Conservation (phyloP, 2,329 filamentous ascomycete species). For the Trichoderma sp. region DNA sequence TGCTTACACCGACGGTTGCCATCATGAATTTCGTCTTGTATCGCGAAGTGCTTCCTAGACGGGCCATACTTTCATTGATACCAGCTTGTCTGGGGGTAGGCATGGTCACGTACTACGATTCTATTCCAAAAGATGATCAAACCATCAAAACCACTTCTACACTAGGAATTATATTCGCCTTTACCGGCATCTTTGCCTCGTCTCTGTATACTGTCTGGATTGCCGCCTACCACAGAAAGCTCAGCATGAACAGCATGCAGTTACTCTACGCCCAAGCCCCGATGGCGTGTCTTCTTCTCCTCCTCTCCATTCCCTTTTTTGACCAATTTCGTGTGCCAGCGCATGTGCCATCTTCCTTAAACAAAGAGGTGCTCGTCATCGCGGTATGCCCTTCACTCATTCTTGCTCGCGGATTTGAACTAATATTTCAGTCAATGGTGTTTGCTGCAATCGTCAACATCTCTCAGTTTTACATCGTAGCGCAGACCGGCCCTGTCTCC, state of each 20-base stretch:
- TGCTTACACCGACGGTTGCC: slow-evolving; percentile 68
- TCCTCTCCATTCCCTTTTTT: slow-evolving; percentile 68
- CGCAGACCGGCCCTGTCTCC: slow-evolving; percentile 64
- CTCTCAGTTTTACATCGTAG: slow-evolving; percentile 65
- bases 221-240: slow-evolving; percentile 65
- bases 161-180: slow-evolving; percentile 66
- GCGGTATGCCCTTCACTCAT: slow-evolving; percentile 48
- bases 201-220: slow-evolving; percentile 73
- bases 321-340: slow-evolving; percentile 60
- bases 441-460: slow-evolving; percentile 69
- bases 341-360: background rate
- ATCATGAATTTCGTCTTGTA: slow-evolving; percentile 68
- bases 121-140: slow-evolving; percentile 52
- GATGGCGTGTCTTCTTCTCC: slow-evolving; percentile 62
- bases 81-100: slow-evolving; percentile 68
- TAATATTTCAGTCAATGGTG: slow-evolving; percentile 56
- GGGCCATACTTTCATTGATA: slow-evolving; percentile 58
- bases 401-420: background rate
- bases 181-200: slow-evolving; percentile 65
- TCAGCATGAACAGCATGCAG: slow-evolving; percentile 70
- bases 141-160: slow-evolving; percentile 59
- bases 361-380: background rate
- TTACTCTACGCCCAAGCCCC: slow-evolving; percentile 70
- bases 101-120: slow-evolving; percentile 70
- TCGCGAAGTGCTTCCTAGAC: slow-evolving; percentile 56